Conservation (phyloP, 768 basidiomycete species). For the Clitopilus hobsonii region DNA sequence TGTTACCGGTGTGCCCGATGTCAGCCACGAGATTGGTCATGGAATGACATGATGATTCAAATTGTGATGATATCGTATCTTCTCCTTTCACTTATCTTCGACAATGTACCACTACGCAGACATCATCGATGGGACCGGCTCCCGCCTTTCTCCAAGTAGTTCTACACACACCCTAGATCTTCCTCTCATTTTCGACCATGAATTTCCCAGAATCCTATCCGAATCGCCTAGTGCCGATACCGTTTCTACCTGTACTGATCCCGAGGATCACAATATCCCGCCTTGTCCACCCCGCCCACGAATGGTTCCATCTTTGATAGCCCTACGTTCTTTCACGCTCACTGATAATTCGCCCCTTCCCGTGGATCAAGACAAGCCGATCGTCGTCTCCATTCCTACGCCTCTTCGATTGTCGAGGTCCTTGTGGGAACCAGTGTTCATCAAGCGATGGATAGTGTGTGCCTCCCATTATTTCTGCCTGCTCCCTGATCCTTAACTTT, state of each 20-base stretch:
- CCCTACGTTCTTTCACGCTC: conserved; percentile 6
- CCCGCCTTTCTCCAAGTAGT: conserved; percentile 4
- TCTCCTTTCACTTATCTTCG: background rate
- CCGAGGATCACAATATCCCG: conserved; percentile 10
- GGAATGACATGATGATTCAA: background rate
- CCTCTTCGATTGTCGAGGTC: conserved; percentile 9
- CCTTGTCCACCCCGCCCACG: conserved; percentile 12
- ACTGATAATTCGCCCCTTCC: background rate
- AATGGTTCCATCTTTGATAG: conserved; percentile 1
- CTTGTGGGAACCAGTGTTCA: conserved; percentile 8
- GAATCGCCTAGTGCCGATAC: conserved; percentile 12
- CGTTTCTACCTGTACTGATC: conserved; percentile 10
- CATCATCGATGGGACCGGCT: background rate
- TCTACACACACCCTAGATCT: conserved; percentile 7
- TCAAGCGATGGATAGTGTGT: conserved; percentile 14
- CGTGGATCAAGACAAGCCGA: conserved; percentile 2
- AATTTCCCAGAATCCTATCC: conserved; percentile 10
- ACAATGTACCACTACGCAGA: background rate
- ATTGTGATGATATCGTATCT: background rate
- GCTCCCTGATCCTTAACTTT: background rate
- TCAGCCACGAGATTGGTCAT: background rate
- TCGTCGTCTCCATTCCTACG: conserved; percentile 9
- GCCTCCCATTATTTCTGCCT: background rate
- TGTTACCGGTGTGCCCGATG: too few relatives aligned
- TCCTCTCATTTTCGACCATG: conserved; percentile 4